These are phyloP conservation scores for Xerocomellus amylosporus DNA, from an alignment of 768 basidiomycete species.

Conservation along the genomic window DNA sequence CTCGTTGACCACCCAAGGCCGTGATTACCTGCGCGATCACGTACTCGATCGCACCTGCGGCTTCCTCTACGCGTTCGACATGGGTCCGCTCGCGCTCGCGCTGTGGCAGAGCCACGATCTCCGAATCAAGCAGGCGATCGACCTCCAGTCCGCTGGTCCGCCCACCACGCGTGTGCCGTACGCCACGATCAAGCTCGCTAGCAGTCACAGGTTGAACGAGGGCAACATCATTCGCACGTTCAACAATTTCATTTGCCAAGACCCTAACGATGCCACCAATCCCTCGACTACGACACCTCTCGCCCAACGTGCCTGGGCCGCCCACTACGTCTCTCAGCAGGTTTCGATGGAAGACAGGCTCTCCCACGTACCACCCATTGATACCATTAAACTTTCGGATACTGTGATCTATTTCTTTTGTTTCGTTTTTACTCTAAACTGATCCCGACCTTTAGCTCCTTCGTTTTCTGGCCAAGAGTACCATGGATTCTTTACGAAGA, in stretches of 20 bases:
- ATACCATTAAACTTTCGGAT: slow-evolving; percentile 26
- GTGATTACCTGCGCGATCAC: slow-evolving; percentile 28
- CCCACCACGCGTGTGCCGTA: slow-evolving; percentile 15
- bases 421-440: background rate
- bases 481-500: slow-evolving; percentile 23
- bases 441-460: slow-evolving; percentile 19
- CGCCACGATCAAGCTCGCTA: slow-evolving; percentile 19
- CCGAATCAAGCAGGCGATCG: slow-evolving; percentile 35
- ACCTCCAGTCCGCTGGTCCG: slow-evolving; percentile 24
- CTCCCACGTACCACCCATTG: slow-evolving; percentile 21
- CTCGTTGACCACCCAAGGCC: slow-evolving; percentile 17
- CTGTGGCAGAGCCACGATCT: slow-evolving; percentile 32
- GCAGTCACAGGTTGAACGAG: slow-evolving; percentile 1
- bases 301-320: slow-evolving; percentile 31
- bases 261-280: background rate
- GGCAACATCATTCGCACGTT: slow-evolving; percentile 20
- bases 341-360: slow-evolving; percentile 21
- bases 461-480: slow-evolving; percentile 28
- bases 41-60: slow-evolving; percentile 29
- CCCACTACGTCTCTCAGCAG: slow-evolving; percentile 30
- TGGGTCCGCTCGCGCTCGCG: slow-evolving; percentile 29
- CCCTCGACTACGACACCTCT: slow-evolving; percentile 16
- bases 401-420: slow-evolving; percentile 8
- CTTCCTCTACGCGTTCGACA: slow-evolving; percentile 31
- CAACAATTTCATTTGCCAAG: slow-evolving; percentile 3